Evolutionary conservation across 2,329 filamentous ascomycete species (phyloP).

Genomic region (Cytospora leucostoma): DNA sequence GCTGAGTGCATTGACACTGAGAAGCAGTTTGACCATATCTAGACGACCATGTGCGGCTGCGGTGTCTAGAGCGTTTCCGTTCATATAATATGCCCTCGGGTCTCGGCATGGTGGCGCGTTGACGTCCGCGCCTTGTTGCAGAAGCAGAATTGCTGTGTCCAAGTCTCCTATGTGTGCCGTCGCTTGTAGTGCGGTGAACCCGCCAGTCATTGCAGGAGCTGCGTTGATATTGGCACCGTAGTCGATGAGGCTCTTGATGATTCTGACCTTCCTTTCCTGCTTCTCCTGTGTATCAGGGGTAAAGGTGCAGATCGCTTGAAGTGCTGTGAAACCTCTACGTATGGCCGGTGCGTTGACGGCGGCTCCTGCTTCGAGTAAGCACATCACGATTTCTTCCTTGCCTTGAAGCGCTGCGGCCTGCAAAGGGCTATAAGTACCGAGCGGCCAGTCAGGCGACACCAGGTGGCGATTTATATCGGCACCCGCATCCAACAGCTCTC

Average conservation of each 20-base stretch:
- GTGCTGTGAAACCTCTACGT: not conserved
- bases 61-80: not conserved
- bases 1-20: slow-evolving; percentile 5
- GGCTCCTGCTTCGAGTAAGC: not conserved
- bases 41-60: not conserved
- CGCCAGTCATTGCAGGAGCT: accelerated
- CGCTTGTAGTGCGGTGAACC: not conserved
- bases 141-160: not conserved
- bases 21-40: slow-evolving; percentile 8
- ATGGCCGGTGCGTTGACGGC: not conserved
- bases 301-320: not conserved
- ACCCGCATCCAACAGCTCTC: not conserved
- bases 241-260: not conserved
- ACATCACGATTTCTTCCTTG: not conserved
- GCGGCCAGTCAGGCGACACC: too few relatives aligned
- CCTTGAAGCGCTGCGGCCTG: slow-evolving; percentile 1
- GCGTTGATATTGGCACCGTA: slow-evolving; percentile 4
- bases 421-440: not conserved
- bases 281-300: not conserved
- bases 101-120: not conserved
- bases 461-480: not conserved
- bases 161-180: not conserved
- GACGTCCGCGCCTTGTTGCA: not conserved
- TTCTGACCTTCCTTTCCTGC: slow-evolving; percentile 1
- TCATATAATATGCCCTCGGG: too few relatives aligned